These are phyloP conservation scores for Fusarium pilosicola DNA, from an alignment of 2,329 filamentous ascomycete species.

Conservation along the genomic window DNA sequence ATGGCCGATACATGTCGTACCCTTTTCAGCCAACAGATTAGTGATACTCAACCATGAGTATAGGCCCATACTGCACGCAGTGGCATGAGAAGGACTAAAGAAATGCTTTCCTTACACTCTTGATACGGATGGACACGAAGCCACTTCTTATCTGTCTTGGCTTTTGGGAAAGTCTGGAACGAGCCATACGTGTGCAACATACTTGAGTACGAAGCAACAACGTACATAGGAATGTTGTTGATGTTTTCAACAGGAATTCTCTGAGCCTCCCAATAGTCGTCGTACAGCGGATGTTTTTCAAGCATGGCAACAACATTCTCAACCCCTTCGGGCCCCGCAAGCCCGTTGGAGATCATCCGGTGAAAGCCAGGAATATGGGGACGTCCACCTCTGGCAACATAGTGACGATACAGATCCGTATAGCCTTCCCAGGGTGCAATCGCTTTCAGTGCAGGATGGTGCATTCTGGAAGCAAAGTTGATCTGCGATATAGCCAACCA, in stretches of 20 bases:
- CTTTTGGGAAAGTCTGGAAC: not conserved
- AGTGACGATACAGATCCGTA: slow-evolving; percentile 28
- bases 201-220: slow-evolving; percentile 1
- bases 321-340: not conserved
- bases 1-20: not conserved
- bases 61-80: rapidly evolving
- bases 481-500: slow-evolving; percentile 13
- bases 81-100: not conserved
- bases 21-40: not conserved
- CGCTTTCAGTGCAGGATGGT: slow-evolving; percentile 2
- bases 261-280: slow-evolving; percentile 3
- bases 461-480: slow-evolving; percentile 5
- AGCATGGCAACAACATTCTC: not conserved
- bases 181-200: not conserved
- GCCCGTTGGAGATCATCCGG: slow-evolving; percentile 15
- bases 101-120: not conserved
- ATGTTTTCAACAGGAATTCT: not conserved
- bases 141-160: not conserved
- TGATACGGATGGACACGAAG: not conserved
- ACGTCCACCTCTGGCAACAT: slow-evolving; percentile 40
- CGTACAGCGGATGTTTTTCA: not conserved
- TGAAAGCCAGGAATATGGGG: slow-evolving; percentile 15
- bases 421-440: slow-evolving; percentile 25
- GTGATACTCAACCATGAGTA: too few species aligned
- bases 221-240: not conserved